A percentile compares a stretch with the other conserved stretches of the same genome.
phyloP scores from a whole-genome alignment of 805 yeast species.

The Pachysolen tannophilus region DNA sequence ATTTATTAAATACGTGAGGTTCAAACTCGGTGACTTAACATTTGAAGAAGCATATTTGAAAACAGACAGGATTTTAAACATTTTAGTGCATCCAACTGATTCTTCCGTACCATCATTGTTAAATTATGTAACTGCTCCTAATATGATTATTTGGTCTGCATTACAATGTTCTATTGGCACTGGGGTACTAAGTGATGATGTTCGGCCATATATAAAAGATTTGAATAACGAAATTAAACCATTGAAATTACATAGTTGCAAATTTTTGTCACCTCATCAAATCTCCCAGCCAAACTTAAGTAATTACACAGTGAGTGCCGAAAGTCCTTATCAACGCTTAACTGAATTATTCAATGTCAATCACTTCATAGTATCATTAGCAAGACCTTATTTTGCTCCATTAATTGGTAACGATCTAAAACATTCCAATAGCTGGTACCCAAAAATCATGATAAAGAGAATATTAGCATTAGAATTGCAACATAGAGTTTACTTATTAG shows the following conservation, averaged over 20 bases:
- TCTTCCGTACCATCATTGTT: constrained; percentile 62
- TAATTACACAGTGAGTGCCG: constrained; percentile 12
- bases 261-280: constrained; percentile 35
- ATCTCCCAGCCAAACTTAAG: constrained; percentile 21
- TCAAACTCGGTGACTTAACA: constrained; percentile 72
- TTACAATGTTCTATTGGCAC: constrained; percentile 78
- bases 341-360: constrained; percentile 93
- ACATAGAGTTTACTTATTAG: constrained; percentile 75
- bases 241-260: constrained; percentile 26
- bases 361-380: constrained; percentile 83
- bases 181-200: constrained; percentile 59
- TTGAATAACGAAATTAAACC: constrained; percentile 38
- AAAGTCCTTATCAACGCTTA: constrained; percentile 76
- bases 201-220: constrained; percentile 49
- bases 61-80: constrained; percentile 73
- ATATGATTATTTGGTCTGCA: constrained; percentile 85
- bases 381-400: constrained; percentile 92
- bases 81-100: constrained; percentile 77
- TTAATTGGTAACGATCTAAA: constrained; percentile 74
- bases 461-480: constrained; percentile 70
- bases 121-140: constrained; percentile 90
- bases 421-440: constrained; percentile 38
- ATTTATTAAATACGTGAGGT: constrained; percentile 71
- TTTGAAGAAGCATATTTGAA: constrained; percentile 87
- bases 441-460: constrained; percentile 36